Evolutionary conservation across 129 eudicot species (phyloP), one percentile per base, ranked within the genome.

Genomic region (Flaveria bidentis): DNA sequence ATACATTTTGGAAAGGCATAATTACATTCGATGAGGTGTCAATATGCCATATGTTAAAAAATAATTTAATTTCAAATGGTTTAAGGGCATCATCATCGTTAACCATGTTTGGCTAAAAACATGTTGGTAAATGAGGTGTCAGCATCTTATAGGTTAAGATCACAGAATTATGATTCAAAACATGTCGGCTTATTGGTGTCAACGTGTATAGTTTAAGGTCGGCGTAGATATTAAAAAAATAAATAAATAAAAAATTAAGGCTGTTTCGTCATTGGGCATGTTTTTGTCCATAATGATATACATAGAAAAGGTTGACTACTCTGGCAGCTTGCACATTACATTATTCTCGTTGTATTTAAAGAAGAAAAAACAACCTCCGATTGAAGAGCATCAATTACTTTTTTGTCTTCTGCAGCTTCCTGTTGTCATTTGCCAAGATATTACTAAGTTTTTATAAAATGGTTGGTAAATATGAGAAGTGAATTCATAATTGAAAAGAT

Each of bases 301-400:
- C 8, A 15, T 30, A 16, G 5, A 63, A 28, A 63, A 63, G 2
- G 18, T 26, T 28, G 69, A 14, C 3, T 60, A 60, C 41, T 25
- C 26, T 7, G 42, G 67, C 26, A 22, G 67, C 67, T 22, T 25
- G 9, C 39, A 25, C 39, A 25, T 25, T 25, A 60, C 14, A 60
- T 60, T 26, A 26, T 60, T 14, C 67, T 12, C 12, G 1, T 10
- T 23, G 10, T 25, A 60, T 23, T 11, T 60, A 42, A 76, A 30
- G 69, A 74, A 30, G 41, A 62, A 9, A 66, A 62, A 1, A 11
- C 65, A 77, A 92, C 98, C 98, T 92, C 94, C 12, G 56, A 71
- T 18, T 78, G 84, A 28, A 90, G 81, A 16, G 74, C 71, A 14
- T 33, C 83, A 25, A 81, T 82, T 74, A 86, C 87, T 50, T 73